Conservation (phyloP, 257 asterid genomes). For the Solanum chiquidenum region DNA sequence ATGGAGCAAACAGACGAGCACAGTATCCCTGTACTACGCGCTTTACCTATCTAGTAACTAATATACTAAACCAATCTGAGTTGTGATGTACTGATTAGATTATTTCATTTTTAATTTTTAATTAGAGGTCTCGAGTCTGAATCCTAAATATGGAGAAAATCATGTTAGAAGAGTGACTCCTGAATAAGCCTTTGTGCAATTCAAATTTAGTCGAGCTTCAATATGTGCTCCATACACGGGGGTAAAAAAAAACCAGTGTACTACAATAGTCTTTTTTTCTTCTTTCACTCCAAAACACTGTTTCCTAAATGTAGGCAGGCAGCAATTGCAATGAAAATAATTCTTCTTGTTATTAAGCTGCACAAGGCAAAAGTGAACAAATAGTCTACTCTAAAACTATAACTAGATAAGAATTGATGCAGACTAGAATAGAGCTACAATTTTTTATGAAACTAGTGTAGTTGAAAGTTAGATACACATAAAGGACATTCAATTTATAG, state of each 20-base stretch:
- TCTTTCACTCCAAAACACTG: background rate
- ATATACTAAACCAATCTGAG: too few relatives aligned
- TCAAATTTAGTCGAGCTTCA: too few relatives aligned
- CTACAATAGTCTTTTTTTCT: background rate
- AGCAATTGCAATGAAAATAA: background rate
- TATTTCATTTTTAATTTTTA: too few relatives aligned
- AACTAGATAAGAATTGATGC: background rate
- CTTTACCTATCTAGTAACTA: background rate
- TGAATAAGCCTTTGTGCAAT: background rate
- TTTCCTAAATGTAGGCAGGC: background rate
- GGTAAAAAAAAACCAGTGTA: background rate
- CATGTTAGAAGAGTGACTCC: too few relatives aligned
- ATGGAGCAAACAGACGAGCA: constrained; percentile 11
- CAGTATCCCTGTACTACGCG: background rate
- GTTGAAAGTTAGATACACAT: background rate
- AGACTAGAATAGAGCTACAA: background rate
- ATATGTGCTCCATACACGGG: too few relatives aligned
- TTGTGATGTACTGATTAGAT: rapidly evolving
- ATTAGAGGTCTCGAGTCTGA: rapidly evolving
- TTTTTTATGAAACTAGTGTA: background rate
- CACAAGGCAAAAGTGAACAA: background rate
- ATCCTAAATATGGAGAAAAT: too few relatives aligned
- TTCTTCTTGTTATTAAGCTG: background rate
- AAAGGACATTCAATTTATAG: background rate
- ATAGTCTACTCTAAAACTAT: background rate